Conservation (phyloP, 768 basidiomycete genomes). For the Kwoniella mangroviensis region DNA sequence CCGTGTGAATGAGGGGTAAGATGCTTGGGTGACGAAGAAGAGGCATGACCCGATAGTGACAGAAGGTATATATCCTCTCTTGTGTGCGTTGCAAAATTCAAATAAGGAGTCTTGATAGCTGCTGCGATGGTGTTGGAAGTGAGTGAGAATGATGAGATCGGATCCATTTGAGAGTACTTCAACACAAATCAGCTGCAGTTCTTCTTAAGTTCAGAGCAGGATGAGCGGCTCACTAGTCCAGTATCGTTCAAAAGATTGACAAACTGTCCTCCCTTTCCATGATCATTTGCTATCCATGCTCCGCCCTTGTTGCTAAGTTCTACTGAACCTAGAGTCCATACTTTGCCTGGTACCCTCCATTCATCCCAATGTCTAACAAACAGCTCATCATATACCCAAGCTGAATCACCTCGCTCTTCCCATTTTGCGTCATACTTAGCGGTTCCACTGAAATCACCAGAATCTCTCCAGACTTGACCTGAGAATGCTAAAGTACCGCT, state of each 20-base stretch:
- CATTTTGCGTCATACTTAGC: conserved; percentile 66
- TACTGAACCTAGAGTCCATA: conserved; percentile 39
- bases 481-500: conserved; percentile 77
- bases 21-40: conserved; percentile 61
- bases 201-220: background rate
- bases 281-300: conserved; percentile 66
- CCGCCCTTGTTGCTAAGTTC: conserved; percentile 15
- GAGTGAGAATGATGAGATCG: conserved; percentile 31
- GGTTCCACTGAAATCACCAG: conserved; percentile 70
- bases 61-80: conserved; percentile 72
- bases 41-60: conserved; percentile 20
- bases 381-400: conserved; percentile 46
- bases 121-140: conserved; percentile 74
- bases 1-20: conserved; percentile 85
- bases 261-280: conserved; percentile 62
- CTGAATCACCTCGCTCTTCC: conserved; percentile 32
- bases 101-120: conserved; percentile 79
- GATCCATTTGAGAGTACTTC: conserved; percentile 73
- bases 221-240: conserved; percentile 29
- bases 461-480: conserved; percentile 69
- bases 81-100: conserved; percentile 82
- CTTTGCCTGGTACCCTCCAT: conserved; percentile 47
- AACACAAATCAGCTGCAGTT: background rate
- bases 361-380: conserved; percentile 47
- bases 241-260: conserved; percentile 34